Evolutionary conservation across 352 stramenopile species (phyloP), one percentile per base, ranked within the genome.

Genomic region (Pythium myriotylum): DNA sequence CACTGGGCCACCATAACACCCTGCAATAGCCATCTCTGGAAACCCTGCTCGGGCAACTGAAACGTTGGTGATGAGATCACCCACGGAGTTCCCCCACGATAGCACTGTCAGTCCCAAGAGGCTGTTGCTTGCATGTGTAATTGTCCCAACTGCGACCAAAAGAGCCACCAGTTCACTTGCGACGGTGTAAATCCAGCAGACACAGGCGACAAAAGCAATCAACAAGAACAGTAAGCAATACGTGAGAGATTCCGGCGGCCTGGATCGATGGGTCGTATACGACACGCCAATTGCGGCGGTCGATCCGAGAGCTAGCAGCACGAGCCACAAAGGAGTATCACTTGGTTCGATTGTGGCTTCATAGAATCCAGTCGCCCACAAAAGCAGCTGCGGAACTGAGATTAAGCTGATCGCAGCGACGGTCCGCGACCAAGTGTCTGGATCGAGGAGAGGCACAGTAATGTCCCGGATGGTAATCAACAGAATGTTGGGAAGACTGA

Each of bases 171-270:
- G 58, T 47, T 98, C 91, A 37, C 79, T 88, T 5, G 91, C 90
- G 33, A 97, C 73, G 2, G 84, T 72, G 68, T 96, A 97, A 65
- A 98, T 97, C 93, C 91, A 98, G 45, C 83, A 83, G 14, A 97
- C 88, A 58, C 87, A 97, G 16, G 93, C 86, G 12, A 79, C 63
- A 24, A 96, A 91, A 5, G 78, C 84, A 20, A 96, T 62, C 8
- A 71, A 60, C 37, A 95, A 73, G 48, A 93, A 77, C n/a, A 88
- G 27, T 14, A 77, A 62, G 35, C 74, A 84, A 40, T 76, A 68
- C 35, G 65, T 62, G 4, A 76, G 35, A 8, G 82, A 88, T 27
- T 66, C 77, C 24, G 81, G 84, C 14, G 80, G 66, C 8, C 77
- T 81, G 24, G 76, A 89, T 9, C 81, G 74, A 54, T 92, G 84